Evolutionary conservation across 116 monocot species (phyloP), one percentile per base, ranked within the genome.

Genomic region (Zostera marina): DNA sequence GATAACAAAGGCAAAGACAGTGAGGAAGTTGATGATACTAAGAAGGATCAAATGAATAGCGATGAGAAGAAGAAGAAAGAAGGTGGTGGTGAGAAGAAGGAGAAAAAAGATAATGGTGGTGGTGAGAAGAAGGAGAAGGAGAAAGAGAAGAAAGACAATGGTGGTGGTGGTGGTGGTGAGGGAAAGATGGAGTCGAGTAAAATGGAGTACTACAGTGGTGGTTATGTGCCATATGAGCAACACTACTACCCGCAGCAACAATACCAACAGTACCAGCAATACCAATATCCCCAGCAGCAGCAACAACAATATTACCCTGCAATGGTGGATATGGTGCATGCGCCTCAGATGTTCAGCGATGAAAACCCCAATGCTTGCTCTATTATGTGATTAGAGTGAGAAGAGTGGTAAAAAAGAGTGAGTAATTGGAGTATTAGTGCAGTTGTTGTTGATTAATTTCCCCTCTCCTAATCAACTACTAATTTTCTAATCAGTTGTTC

Each of bases 51-150:
- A 12, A 41, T 25, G 8, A 54, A 44, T 13, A 45, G 22, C 4
- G 60, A 54, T 53, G 72, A 40, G 5, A 58, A 47, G 52, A 64
- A 68, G 22, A 58, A 63, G 12, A 59, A 52, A 0, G 75, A 8
- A 16, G 73, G 63, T 5, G 75, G 62, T 7, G 76, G 63, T 0
- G 54, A 45, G 2, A 2, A 62, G 51, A 9, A 49, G 20, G 19
- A 49, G 20, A 20, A 49, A 8, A 17, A 20, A 8, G 49, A 9
- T 10, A 17, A 17, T 51, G 49, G 20, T 2, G 49, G 17, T 16
- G 49, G 20, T 8, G 20, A 12, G 2, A 11, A 48, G 8, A 48
- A 49, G 49, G 17, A 49, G 20, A 17, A 49, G 49, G 17, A 51
- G 16, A 51, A 20, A 20, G 49, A 51, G 42, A 43, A 43, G 11